Evolutionary conservation across 345 rosid species (phyloP), one percentile per base, ranked within the genome.

Genomic region (Geranium rotundifolium): DNA sequence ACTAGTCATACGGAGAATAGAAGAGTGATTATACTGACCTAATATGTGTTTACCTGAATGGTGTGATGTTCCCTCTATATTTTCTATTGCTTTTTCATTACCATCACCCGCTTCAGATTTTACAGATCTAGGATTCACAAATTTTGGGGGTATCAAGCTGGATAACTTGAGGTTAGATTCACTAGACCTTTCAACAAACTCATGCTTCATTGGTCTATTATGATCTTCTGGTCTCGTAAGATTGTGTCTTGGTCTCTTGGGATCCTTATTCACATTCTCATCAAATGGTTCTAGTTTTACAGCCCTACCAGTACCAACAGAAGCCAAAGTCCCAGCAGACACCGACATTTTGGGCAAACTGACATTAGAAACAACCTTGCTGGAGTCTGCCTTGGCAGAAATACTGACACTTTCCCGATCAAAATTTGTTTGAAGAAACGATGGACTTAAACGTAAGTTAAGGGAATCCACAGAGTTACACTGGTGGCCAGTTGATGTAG

Each of bases 241-340:
- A 65, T 16, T 70, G 19, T 61, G 63, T 54, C 63, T 61, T 67
- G 63, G 63, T 9, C 27, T 75, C 56, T 54, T 56, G 29, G 61
- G 66, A 67, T 67, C 74, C 68, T 30, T 58, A 61, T 60, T 74
- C 64, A 54, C 54, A 63, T 62, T 66, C 68, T 77, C 90, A 64
- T 88, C 88, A 69, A 63, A 37, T 5, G 81, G 81, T 75, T 91
- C 96, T 41, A 80, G 63, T 74, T 88, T 91, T 27, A 91, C 80
- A 59, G 61, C 67, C 63, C 27, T 23, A 23, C 72, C 68, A 7
- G 72, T 65, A 50, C 65, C 73, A 64, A 64, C 58, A 13, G 58
- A 46, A 54, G 65, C 70, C 37, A 63, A 54, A 54, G 67, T 77
- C 59, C 77, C 67, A 68, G 69, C 66, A 0, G 68, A 55, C 23